Base-by-base conservation (phyloP, 176 grass and related monocot genomes). In the Ensete ventricosum region DNA sequence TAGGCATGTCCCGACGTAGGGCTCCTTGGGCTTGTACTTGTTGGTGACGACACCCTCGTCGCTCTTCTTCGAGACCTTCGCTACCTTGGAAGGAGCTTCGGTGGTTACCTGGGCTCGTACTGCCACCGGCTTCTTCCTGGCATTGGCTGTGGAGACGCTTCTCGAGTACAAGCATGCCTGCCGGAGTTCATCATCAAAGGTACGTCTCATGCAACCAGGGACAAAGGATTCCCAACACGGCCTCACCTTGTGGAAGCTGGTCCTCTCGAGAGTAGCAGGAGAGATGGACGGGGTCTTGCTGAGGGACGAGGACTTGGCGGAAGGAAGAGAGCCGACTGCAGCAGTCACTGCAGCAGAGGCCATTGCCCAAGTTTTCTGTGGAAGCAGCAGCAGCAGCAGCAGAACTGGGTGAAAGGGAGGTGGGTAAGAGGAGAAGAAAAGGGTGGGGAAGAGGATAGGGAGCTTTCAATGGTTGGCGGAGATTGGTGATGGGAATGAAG, bases 51-150 rank as follows among this genome's bases (percentile, higher is more conserved):
- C 76, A 20, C 84, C 90, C 54, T 98, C 90, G 11, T 93, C 90
- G 54, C 93, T 75, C 82, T 98, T 98, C 88, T 98, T 98, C 1
- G 90, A 91, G 12, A 80, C 53, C 84, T 93, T 97, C 81, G 83
- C 62, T 12, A 70, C 23, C 87, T 91, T 97, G 16, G 76, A 48
- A 1, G 85, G 79, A 17, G 79, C 83, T 14, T 80, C 78, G 49
- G 89, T 82, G 0, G 88, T 75, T 1, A 88, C 87, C 82, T 96
- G 93, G 26, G 87, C 90, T 29, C 87, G 74, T 54, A 86, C 52
- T 0, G 54, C 14, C 17, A 72, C 69, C 12, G 69, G 16, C 76
- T 64, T 43, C 34, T 43, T 73, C 43, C 78, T 25, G 2, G 54
- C 54, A 11, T 64, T 72, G 14, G 25, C 73, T 54, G 22, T 53